Base-by-base conservation (phyloP, 2,329 filamentous ascomycete species). In the Penicillium sp. region DNA sequence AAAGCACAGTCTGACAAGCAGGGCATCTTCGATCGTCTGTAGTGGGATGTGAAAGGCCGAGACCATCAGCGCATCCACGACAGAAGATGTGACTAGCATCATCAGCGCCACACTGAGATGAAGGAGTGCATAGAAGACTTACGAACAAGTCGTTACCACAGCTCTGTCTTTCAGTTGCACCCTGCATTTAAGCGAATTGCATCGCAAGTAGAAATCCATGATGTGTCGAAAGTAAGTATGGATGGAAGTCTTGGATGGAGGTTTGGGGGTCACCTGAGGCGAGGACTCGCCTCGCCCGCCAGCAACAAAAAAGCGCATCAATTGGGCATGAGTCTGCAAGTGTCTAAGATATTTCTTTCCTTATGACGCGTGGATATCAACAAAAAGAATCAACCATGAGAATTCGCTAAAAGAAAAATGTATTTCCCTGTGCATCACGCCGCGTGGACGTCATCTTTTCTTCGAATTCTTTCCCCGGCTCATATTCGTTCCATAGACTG, bases 401-500 rank as follows among this genome's bases (percentile, higher is more conserved):
- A 35, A 48, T 3, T 11, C 48, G 35, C 61, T 64, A 75, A 75
- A 93, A 94, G 82, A 99, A 99, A 76, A 97, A 97, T 0, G 91
- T 87, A 77, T 99, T 99, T 13, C 95, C 95, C 58, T 92, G 89
- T 13, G 85, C 85, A 78, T 99, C 95, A 71, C 92, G 90, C 69
- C 91, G 86, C 42, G 93, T 85, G 68, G 75, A 91, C 84, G 71
- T 87, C 85, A 79, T 96, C 65, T 78, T 79, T 64, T 80, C 75
- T 61, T 78, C 75, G 65, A 81, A 96, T 70, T 97, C 91, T 76
- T 90, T 91, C 63, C 92, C 91, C 0, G 93, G 90, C 67, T 97
- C 93, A 75, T 96, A 99, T 65, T 96, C 91, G 70, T 93, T 92
- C 95, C 95, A 99, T 51, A 94, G 85, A 74, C 92, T 98, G 22